phyloP scores from a whole-genome alignment of 768 basidiomycete genomes.

The Crepidotus variabilis region DNA sequence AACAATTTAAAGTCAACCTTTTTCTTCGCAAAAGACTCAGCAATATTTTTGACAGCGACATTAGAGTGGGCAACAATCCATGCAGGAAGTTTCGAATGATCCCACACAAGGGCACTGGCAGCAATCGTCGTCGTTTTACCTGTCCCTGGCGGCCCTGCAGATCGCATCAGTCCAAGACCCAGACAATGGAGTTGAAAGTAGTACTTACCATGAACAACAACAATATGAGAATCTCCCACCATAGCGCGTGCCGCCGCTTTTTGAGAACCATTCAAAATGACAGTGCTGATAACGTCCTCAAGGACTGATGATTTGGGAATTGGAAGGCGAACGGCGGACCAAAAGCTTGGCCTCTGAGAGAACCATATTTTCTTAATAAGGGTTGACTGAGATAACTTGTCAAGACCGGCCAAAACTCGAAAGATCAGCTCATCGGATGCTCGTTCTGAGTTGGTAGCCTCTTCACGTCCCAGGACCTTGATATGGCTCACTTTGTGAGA shows the following conservation, averaged over 20 bases:
- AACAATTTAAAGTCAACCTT: slow-evolving; percentile 36
- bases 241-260: slow-evolving; percentile 30
- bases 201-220: background rate
- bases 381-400: slow-evolving; percentile 19
- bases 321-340: background rate
- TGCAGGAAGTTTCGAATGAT: slow-evolving; percentile 13
- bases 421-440: slow-evolving; percentile 35
- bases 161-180: background rate
- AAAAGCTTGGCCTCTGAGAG: slow-evolving; percentile 15
- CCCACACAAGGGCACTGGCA: slow-evolving; percentile 35
- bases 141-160: slow-evolving; percentile 45
- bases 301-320: background rate
- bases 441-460: slow-evolving; percentile 33
- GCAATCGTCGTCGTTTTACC: slow-evolving; percentile 51
- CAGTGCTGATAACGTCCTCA: background rate
- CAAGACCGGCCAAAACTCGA: slow-evolving; percentile 27
- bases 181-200: too few species aligned
- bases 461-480: slow-evolving; percentile 35
- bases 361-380: slow-evolving; percentile 41
- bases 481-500: slow-evolving; percentile 17
- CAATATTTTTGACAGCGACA: slow-evolving; percentile 49
- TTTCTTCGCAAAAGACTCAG: slow-evolving; percentile 33
- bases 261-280: slow-evolving; percentile 36
- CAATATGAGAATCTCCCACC: slow-evolving; percentile 20
- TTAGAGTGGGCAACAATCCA: slow-evolving; percentile 48